Conservation (phyloP, 2,329 filamentous ascomycete species). For the Trichoderma cornu-damae region DNA sequence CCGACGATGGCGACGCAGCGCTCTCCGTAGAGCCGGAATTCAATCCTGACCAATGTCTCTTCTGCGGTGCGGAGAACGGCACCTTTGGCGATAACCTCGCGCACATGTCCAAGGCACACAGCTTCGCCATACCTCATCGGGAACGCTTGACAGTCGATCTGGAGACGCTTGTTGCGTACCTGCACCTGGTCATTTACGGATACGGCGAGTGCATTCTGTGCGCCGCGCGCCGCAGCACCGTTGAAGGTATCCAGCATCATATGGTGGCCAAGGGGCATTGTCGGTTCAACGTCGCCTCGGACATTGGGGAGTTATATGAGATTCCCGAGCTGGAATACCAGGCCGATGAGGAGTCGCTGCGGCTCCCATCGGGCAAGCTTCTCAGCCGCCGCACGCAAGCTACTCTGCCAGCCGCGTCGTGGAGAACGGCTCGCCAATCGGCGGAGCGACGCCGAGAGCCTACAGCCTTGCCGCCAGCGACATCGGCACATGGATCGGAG, state of each 20-base stretch:
- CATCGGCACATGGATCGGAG: neutral
- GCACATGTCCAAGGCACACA: conserved; percentile 48
- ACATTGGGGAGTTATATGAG: conserved; percentile 41
- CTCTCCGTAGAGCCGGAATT: conserved; percentile 24
- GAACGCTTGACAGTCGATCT: conserved; percentile 41
- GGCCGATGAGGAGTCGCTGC: conserved; percentile 25
- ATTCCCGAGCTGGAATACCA: conserved; percentile 20
- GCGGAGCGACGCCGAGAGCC: neutral
- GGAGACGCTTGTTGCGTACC: conserved; percentile 43
- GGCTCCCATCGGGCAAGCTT: conserved; percentile 35
- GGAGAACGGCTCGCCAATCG: neutral
- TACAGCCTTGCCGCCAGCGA: neutral
- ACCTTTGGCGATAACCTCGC: conserved; percentile 35
- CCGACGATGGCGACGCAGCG: neutral
- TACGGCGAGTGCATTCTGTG: conserved; percentile 50
- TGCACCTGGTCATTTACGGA: conserved; percentile 45
- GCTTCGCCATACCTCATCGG: conserved; percentile 40
- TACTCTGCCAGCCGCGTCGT: neutral
- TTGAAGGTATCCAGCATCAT: conserved; percentile 46
- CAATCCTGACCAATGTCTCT: conserved; percentile 36
- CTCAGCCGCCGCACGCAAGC: conserved; percentile 26
- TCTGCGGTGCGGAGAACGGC: conserved; percentile 34
- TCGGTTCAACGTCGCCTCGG: conserved; percentile 38
- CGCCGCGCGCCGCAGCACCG: conserved; percentile 38
- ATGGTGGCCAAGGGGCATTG: conserved; percentile 49